Evolutionary conservation across 2,329 filamentous ascomycete species (phyloP).

Genomic region (Fusarium sp.): DNA sequence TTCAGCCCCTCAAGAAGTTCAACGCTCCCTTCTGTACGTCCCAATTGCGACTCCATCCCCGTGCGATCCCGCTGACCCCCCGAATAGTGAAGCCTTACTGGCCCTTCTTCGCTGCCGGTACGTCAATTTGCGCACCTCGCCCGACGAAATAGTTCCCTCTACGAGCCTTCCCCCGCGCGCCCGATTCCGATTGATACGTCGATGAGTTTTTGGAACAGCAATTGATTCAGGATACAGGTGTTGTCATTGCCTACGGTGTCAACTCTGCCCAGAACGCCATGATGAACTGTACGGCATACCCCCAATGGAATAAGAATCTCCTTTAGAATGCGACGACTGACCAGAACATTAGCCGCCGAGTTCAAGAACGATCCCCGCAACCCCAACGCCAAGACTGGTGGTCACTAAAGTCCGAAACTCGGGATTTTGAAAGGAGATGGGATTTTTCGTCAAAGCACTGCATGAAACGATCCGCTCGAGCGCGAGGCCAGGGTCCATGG

Average conservation of each 20-base stretch:
- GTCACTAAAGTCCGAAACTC: slow-evolving; percentile 54
- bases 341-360: slow-evolving; percentile 73
- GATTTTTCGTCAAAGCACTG: slow-evolving; percentile 39
- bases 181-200: slow-evolving; percentile 35
- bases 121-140: slow-evolving; percentile 50
- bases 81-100: slow-evolving; percentile 82
- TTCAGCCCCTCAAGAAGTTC: slow-evolving; percentile 76
- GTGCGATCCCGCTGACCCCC: slow-evolving; percentile 44
- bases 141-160: slow-evolving; percentile 21
- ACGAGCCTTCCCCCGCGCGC: slow-evolving; percentile 14
- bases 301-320: slow-evolving; percentile 1
- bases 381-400: slow-evolving; percentile 62
- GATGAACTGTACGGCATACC: slow-evolving; percentile 69
- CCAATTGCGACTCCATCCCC: slow-evolving; percentile 46
- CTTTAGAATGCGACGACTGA: slow-evolving; percentile 38
- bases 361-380: slow-evolving; percentile 98
- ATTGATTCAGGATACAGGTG: slow-evolving; percentile 61
- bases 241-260: slow-evolving; percentile 89
- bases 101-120: slow-evolving; percentile 96
- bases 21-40: slow-evolving; percentile 77
- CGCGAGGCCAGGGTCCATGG: slow-evolving; percentile 35
- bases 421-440: slow-evolving; percentile 22
- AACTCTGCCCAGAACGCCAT: slow-evolving; percentile 81
- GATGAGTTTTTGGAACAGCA: slow-evolving; percentile 28
- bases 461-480: slow-evolving; percentile 43